Base-by-base conservation (phyloP, 2,329 filamentous ascomycete species). In the Claviceps paspali region DNA sequence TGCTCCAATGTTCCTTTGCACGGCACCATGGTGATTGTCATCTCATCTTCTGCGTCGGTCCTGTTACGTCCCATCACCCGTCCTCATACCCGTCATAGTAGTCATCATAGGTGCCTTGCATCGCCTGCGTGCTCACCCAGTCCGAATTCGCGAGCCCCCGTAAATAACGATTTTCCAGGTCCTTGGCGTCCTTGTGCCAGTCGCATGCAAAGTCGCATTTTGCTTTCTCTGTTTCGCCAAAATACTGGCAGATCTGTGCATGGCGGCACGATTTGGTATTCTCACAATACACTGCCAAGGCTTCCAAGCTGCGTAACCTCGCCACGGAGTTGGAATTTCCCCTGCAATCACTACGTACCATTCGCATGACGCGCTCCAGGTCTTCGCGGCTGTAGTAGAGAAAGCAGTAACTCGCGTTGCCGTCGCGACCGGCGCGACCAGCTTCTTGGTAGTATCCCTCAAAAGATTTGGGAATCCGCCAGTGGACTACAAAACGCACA, bases 391-490 rank as follows among this genome's bases (percentile, higher is more conserved):
- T 86, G 59, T 95, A 96, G 58, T 95, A 94, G 38, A 96, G 63
- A 38, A 94, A 83, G 52, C 86, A 95, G 42, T 81, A 74, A 23
- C 81, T 79, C 0, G 86, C 86, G 43, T 88, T 87, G 18, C 85
- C 84, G 49, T 96, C 88, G 29, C 88, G 74, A 0, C 88, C 88
- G 5, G 87, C 88, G 28, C 88, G 80, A 0, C 88, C 88, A 2
- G 85, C 87, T 66, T 96, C 88, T 59, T 96, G 88, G 50, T 95
- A 94, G 53, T 91, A 95, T 1, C 87, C 85, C 55, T 96, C 88
- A 53, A 96, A 94, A 3, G 82, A 91, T 52, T 93, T 92, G 8
- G 88, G 84, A 8, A 94, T 70, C 41, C 85, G 82, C 86, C 88
- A 96, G 58, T 96, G 88, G 2, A 91, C 77, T 1, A 96, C 87